Base-by-base conservation (phyloP, 306 rosid genomes). In the Coriaria nepalensis region DNA sequence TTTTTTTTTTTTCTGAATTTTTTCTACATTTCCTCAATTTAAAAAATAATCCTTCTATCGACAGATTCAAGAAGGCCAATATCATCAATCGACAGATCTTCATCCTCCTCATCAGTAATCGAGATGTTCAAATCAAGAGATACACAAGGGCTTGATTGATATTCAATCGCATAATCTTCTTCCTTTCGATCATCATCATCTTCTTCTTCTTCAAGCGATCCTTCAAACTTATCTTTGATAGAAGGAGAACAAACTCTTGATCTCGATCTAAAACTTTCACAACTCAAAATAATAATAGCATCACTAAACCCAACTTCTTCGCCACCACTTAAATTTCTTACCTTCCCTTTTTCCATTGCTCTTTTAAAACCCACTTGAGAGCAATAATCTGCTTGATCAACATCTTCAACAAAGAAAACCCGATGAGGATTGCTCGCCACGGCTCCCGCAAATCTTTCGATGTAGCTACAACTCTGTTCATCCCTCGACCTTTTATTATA, bases 81-180 rank as follows among this genome's bases (percentile, higher is more conserved):
- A 41, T 77, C 92, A 66, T 82, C 94, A 35, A 20, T 74, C 0
- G 67, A 78, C 10, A 37, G 52, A 65, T 20, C 3, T 20, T 20
- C 29, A 20, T 20, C 70, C 20, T 49, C 55, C 13, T 49, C 65
- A 45, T 74, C 87, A 14, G 73, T 87, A 68, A 92, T 73, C 41
- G 87, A 75, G 59, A 92, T 65, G 65, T 92, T 92, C 93, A 92
- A 85, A 79, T 92, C 98, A 68, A 92, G 64, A 43, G 80, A 60
- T 62, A 75, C 65, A 59, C 64, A 65, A 75, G 75, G 77, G 49
- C 75, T 52, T 2, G 2, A 40, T 45, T 76, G 52, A 71, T 65
- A 55, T 75, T 76, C 60, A 53, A 79, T 49, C 55, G 32, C 10
- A 56, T 33, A 34, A 29, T 50, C 36, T 10, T 57, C 56, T 45